phyloP scores from a whole-genome alignment of 768 basidiomycete genomes.

The Boletus insuetus region DNA sequence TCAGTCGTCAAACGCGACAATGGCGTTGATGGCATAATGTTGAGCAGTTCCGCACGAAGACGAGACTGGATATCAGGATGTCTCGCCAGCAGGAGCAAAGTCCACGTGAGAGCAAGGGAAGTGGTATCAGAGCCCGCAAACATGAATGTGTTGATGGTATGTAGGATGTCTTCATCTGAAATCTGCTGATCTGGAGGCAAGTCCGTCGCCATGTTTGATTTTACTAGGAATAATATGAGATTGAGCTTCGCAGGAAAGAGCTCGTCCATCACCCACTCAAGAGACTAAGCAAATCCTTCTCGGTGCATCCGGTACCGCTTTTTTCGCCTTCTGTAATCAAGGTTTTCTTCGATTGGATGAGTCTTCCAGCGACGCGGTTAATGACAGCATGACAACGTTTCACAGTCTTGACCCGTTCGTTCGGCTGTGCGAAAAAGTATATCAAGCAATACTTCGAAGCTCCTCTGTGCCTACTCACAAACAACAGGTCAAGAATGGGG shows the following conservation, averaged over 20 bases:
- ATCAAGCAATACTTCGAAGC: background rate
- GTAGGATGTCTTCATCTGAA: slow-evolving; percentile 82
- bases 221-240: slow-evolving; percentile 49
- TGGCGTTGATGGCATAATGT: slow-evolving; percentile 41
- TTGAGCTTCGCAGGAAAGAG: background rate
- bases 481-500: slow-evolving; percentile 51
- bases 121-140: slow-evolving; percentile 90
- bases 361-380: slow-evolving; percentile 62
- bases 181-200: slow-evolving; percentile 67
- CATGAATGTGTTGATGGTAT: slow-evolving; percentile 87
- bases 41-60: slow-evolving; percentile 65
- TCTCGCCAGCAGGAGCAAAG: slow-evolving; percentile 68
- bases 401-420: slow-evolving; percentile 47
- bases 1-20: slow-evolving; percentile 53
- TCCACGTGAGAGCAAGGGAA: slow-evolving; percentile 82
- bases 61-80: slow-evolving; percentile 64
- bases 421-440: slow-evolving; percentile 43
- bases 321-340: slow-evolving; percentile 63
- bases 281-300: slow-evolving; percentile 75
- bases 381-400: slow-evolving; percentile 61
- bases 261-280: slow-evolving; percentile 52
- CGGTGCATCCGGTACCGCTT: slow-evolving; percentile 49
- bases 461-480: slow-evolving; percentile 43
- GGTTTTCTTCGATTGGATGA: slow-evolving; percentile 77
- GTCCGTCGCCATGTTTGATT: slow-evolving; percentile 75